These are phyloP conservation scores for Nyctanthes arbortristis DNA, from an alignment of 257 asterid species.

Conservation along the genomic window DNA sequence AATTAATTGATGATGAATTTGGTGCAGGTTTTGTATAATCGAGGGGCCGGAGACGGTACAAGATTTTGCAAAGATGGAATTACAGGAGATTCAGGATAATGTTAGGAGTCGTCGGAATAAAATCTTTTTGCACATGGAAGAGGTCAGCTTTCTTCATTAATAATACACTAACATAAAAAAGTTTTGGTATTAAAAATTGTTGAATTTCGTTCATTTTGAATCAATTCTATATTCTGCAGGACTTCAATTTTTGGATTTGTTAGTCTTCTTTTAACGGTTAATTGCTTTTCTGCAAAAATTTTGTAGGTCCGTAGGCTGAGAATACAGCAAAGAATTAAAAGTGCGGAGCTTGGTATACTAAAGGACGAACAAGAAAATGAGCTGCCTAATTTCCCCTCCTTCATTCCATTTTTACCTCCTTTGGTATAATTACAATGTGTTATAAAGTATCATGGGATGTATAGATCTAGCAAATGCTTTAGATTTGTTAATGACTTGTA, in stretches of 20 bases:
- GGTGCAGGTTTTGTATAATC: conserved; percentile 82
- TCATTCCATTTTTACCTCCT: conserved; percentile 97
- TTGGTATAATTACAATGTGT: conserved; percentile 45
- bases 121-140: conserved; percentile 96
- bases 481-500: conserved; percentile 10
- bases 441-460: background rate
- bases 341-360: conserved; percentile 71
- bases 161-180: background rate
- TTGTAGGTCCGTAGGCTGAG: conserved; percentile 93
- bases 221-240: background rate
- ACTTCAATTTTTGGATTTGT: background rate
- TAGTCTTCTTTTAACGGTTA: background rate
- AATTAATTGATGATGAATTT: conserved; percentile 1
- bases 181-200: background rate
- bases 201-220: background rate
- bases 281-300: conserved; percentile 11
- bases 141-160: conserved; percentile 46
- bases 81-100: conserved; percentile 86
- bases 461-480: background rate
- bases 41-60: conserved; percentile 95
- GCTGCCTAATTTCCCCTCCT: conserved; percentile 90
- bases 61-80: conserved; percentile 87
- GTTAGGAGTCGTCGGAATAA: conserved; percentile 87
- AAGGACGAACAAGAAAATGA: conserved; percentile 74
- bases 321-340: conserved; percentile 79